phyloP scores from a whole-genome alignment of 2,329 filamentous ascomycete genomes.

The Fusarium nurragi region DNA sequence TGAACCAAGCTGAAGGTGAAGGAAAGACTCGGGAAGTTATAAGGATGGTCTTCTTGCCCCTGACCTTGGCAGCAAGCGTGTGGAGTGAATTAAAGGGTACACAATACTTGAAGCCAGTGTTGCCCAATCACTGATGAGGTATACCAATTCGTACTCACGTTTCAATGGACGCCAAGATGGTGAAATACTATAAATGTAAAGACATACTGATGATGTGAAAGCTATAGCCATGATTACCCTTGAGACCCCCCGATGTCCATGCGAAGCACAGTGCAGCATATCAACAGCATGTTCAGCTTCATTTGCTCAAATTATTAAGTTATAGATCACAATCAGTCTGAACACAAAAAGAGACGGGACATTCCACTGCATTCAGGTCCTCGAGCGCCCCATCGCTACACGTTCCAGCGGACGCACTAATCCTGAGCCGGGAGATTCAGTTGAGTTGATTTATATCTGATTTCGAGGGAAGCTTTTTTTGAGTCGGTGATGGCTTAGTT shows the following conservation, averaged over 20 bases:
- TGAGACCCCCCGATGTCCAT: background rate
- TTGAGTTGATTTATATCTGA: background rate
- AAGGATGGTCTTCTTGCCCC: background rate
- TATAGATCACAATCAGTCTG: background rate
- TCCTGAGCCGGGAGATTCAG: conserved; percentile 12
- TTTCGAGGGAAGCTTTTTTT: background rate
- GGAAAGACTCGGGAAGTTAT: background rate
- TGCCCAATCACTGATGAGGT: no score
- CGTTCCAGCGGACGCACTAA: conserved; percentile 23
- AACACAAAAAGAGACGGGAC: background rate
- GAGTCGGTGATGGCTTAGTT: conserved; percentile 14
- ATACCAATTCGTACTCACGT: no score
- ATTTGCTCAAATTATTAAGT: background rate
- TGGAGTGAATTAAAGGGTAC: background rate
- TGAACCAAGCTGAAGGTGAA: no score
- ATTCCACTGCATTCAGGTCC: conserved; percentile 19
- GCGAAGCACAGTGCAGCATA: background rate
- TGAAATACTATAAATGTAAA: no score
- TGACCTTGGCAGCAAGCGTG: background rate
- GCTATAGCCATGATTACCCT: no score
- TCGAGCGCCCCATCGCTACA: background rate
- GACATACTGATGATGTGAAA: no score
- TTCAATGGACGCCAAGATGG: no score
- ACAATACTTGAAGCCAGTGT: no score
- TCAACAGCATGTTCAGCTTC: background rate